Evolutionary conservation across 768 basidiomycete genomes (phyloP).

Genomic region (Boletus rex-veris): DNA sequence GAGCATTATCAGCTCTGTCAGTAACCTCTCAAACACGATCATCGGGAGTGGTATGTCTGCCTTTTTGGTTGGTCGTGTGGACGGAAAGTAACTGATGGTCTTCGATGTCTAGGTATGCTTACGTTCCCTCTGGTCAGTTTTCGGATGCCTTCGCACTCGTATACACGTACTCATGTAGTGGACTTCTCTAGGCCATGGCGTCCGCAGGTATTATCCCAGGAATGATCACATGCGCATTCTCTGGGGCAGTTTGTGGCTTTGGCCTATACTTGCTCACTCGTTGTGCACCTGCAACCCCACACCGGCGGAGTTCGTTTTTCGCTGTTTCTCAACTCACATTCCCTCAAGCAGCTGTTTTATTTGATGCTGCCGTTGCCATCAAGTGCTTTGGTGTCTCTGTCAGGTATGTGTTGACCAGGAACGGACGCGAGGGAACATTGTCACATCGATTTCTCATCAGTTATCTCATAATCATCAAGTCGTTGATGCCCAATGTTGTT

Average conservation of each 20-base stretch:
- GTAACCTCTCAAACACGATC: slow-evolving; percentile 86
- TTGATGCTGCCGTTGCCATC: slow-evolving; percentile 91
- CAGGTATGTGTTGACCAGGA: slow-evolving; percentile 47
- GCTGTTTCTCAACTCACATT: slow-evolving; percentile 83
- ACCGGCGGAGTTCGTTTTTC: slow-evolving; percentile 80
- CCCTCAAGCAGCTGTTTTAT: slow-evolving; percentile 81
- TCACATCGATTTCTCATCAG: slow-evolving; percentile 33
- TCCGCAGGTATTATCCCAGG: slow-evolving; percentile 89
- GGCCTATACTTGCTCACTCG: slow-evolving; percentile 86
- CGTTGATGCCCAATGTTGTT: slow-evolving; percentile 89
- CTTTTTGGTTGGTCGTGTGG: neutral
- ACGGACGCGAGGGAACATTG: neutral
- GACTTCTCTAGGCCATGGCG: slow-evolving; percentile 68
- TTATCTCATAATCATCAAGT: slow-evolving; percentile 90
- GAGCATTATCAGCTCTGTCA: slow-evolving; percentile 61
- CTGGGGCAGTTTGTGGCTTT: slow-evolving; percentile 71
- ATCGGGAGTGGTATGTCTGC: slow-evolving; percentile 75
- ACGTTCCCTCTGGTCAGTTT: slow-evolving; percentile 74
- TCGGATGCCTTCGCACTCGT: neutral
- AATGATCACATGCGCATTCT: slow-evolving; percentile 81
- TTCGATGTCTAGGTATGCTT: slow-evolving; percentile 62
- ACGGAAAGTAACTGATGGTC: neutral
- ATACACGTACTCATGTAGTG: neutral
- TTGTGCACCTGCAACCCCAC: slow-evolving; percentile 73
- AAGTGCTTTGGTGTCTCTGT: slow-evolving; percentile 98